These are phyloP conservation scores for Hypoxylon perforatum DNA, from an alignment of 495 filamentous ascomycete species.

Conservation along the genomic window DNA sequence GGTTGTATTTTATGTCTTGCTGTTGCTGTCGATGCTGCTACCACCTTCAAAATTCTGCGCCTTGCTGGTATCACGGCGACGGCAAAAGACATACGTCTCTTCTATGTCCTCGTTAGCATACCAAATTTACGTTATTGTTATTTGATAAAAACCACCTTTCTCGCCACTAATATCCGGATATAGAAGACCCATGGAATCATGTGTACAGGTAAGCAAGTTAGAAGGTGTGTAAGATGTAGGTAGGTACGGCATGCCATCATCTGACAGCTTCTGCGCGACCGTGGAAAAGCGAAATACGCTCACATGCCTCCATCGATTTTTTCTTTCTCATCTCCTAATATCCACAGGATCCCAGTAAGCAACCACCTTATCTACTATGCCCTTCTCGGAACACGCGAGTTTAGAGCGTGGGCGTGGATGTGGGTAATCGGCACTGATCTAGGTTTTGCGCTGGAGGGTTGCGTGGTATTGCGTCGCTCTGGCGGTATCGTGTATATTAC, in stretches of 20 bases:
- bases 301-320: no score
- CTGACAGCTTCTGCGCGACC: no score
- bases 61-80: slow-evolving; percentile 4
- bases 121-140: slow-evolving; percentile 17
- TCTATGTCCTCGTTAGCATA: slow-evolving; percentile 29
- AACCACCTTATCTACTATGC: no score
- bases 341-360: neutral
- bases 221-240: no score
- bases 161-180: neutral
- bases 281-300: no score
- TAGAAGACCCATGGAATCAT: neutral
- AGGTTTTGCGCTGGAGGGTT: no score
- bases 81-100: slow-evolving; percentile 15
- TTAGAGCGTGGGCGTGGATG: no score
- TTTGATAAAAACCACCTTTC: neutral
- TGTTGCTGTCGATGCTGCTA: neutral
- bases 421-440: neutral
- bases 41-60: neutral
- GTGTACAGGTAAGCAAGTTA: no score
- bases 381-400: no score
- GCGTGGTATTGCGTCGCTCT: no score
- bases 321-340: neutral
- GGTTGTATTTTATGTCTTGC: slow-evolving; percentile 7
- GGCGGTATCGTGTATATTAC: neutral
- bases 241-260: no score